These are phyloP conservation scores for Wickerhamomyces alni DNA, from an alignment of 805 yeast genomes.

Conservation along the genomic window DNA sequence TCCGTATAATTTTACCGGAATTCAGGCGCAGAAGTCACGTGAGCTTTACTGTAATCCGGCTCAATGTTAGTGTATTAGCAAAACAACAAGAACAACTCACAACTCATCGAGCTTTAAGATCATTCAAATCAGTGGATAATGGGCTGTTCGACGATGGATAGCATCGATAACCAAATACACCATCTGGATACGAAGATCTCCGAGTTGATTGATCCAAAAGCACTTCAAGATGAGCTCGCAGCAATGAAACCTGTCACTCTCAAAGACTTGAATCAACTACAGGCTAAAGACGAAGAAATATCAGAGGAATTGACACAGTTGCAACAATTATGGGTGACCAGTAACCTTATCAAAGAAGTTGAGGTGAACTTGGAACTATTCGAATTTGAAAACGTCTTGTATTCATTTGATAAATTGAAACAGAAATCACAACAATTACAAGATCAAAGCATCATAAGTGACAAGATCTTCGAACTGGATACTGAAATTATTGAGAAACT, in stretches of 20 bases:
- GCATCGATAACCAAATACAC: not conserved
- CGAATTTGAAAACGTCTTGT: slow-evolving; percentile 20
- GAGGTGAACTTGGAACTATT: slow-evolving; percentile 18
- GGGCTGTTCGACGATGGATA: not conserved
- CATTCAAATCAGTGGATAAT: too few species aligned
- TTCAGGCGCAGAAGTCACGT: not conserved
- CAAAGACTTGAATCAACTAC: slow-evolving; percentile 14
- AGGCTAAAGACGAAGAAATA: slow-evolving; percentile 14
- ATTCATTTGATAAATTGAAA: slow-evolving; percentile 13
- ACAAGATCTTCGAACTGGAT: not conserved
- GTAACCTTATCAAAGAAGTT: slow-evolving; percentile 19
- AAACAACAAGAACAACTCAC: too few species aligned
- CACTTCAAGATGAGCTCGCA: slow-evolving; percentile 7
- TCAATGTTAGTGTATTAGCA: not conserved
- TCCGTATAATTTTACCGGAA: not conserved
- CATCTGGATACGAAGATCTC: not conserved
- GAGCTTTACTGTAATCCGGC: not conserved
- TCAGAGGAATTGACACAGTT: slow-evolving; percentile 13
- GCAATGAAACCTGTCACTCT: slow-evolving; percentile 3
- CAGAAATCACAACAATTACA: slow-evolving; percentile 8
- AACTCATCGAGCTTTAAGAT: too few species aligned
- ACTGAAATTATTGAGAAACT: not conserved
- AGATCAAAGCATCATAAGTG: not conserved
- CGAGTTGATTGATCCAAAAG: slow-evolving; percentile 5
- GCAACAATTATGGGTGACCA: slow-evolving; percentile 20